phyloP scores from a whole-genome alignment of 2,329 filamentous ascomycete species.

The Penicillium hordei region DNA sequence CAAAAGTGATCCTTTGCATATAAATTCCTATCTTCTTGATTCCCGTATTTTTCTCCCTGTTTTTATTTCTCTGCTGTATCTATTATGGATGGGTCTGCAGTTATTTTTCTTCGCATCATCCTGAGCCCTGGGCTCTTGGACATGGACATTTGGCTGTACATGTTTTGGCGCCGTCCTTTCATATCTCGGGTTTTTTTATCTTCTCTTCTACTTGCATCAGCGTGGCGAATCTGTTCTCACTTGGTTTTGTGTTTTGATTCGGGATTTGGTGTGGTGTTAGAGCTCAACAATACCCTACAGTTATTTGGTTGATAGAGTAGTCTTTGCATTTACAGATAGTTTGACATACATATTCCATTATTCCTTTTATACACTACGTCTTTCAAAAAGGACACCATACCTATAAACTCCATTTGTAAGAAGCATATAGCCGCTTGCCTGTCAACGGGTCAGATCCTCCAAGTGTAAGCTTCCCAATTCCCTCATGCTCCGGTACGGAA shows the following conservation, averaged over 20 bases:
- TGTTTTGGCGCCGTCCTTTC: slow-evolving; percentile 6
- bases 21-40: not conserved
- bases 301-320: slow-evolving; percentile 6
- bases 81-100: slow-evolving; percentile 2
- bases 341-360: not conserved
- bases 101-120: slow-evolving; percentile 8
- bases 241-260: slow-evolving; percentile 13
- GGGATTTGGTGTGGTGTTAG: slow-evolving; percentile 11
- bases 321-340: slow-evolving; percentile 4
- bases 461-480: too few relatives aligned
- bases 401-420: too few relatives aligned
- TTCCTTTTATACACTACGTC: not conserved
- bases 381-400: not conserved
- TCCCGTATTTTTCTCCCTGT: not conserved
- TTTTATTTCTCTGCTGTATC: not conserved
- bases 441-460: too few relatives aligned
- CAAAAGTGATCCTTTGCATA: not conserved
- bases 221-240: slow-evolving; percentile 23
- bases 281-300: slow-evolving; percentile 13
- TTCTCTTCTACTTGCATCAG: slow-evolving; percentile 27
- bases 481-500: too few relatives aligned
- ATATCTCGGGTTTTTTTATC: slow-evolving; percentile 8
- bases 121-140: slow-evolving; percentile 9
- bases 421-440: too few relatives aligned
- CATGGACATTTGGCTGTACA: slow-evolving; percentile 2